Evolutionary conservation across 1,284 basidiomycete genomes (phyloP), one percentile per base, ranked within the genome.

Genomic region (Porogramme epimiltina): DNA sequence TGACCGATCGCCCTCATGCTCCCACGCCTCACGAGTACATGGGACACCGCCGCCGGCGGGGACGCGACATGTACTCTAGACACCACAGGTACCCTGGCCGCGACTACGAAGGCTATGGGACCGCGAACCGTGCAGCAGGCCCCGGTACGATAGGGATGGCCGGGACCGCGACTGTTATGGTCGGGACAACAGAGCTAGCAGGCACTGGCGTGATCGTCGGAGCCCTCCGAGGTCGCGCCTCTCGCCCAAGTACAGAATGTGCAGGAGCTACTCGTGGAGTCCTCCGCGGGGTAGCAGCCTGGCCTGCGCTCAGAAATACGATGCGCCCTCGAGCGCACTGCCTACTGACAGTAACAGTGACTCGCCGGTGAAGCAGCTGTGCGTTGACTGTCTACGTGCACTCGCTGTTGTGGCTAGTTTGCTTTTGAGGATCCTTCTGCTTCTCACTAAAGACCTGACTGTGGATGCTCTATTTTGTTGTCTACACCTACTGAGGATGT

Each of bases 21-120:
- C 93, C 97, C 10, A 99, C 96, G 15, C 96, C 97, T 3, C 97
- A 97, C 58, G 92, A 98, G 74, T 99, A 99, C 75, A 95, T 95
- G 89, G 94, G 95, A 16, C 89, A 92, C 63, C 87, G 90, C 61
- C 87, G 91, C 41, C 87, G 91, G 40, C 78, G 82, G 54, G 73
- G 70, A 24, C 79, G 84, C 44, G 85, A 88, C 55, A 77, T 79
- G 2, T 80, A 81, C 64, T 70, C 73, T 40, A 69, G 34, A 6
- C 9, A 74, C 47, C 70, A 78, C 34, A 69, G 72, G 25, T 74
- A 78, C 54, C 64, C 68, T 46, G 64, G 66, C 10, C 61, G 67
- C 56, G 70, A 77, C 51, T 75, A 80, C 61, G 76, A 82, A 50
- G 76, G 78, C 54, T 77, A 80, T 40, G 81, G 42, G 78, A 80